Percentiles rank a stretch among this genome's conserved stretches.
Conservation (phyloP, 495 filamentous ascomycete species). For the Achaetomiella virescens region DNA sequence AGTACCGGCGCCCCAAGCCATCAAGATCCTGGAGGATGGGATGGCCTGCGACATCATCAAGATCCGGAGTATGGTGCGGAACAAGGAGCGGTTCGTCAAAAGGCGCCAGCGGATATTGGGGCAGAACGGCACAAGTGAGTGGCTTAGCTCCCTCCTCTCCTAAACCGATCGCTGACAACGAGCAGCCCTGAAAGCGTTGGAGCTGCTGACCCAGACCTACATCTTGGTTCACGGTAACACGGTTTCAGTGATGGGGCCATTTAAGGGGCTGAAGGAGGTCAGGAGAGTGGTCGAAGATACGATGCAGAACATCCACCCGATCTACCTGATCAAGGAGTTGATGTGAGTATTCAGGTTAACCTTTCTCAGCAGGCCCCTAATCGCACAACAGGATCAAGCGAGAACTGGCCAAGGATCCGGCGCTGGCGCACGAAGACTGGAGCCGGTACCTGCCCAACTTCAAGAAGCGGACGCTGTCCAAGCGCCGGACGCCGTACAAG, state of each 20-base stretch:
- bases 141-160: neutral
- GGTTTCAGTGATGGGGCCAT: conserved; percentile 82
- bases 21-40: conserved; percentile 91
- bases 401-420: conserved; percentile 92
- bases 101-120: conserved; percentile 87
- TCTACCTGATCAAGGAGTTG: conserved; percentile 78
- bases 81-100: conserved; percentile 97
- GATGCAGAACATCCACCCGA: conserved; percentile 86
- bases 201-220: conserved; percentile 90
- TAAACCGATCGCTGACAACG: conserved; percentile 1
- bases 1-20: conserved; percentile 85
- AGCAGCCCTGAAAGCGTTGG: conserved; percentile 71
- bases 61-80: conserved; percentile 77
- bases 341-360: conserved; percentile 41
- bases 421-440: conserved; percentile 82
- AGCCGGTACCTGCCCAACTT: conserved; percentile 95
- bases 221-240: conserved; percentile 97
- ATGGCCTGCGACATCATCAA: conserved; percentile 91
- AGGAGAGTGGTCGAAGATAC: conserved; percentile 87
- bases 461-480: conserved; percentile 88
- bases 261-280: conserved; percentile 89
- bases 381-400: conserved; percentile 68
- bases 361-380: conserved; percentile 4
- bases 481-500: conserved; percentile 74
- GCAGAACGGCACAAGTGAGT: conserved; percentile 33